Evolutionary conservation across 2,329 filamentous ascomycete species (phyloP), one percentile per base, ranked within the genome.

Genomic region (Shiraia bambusicola): DNA sequence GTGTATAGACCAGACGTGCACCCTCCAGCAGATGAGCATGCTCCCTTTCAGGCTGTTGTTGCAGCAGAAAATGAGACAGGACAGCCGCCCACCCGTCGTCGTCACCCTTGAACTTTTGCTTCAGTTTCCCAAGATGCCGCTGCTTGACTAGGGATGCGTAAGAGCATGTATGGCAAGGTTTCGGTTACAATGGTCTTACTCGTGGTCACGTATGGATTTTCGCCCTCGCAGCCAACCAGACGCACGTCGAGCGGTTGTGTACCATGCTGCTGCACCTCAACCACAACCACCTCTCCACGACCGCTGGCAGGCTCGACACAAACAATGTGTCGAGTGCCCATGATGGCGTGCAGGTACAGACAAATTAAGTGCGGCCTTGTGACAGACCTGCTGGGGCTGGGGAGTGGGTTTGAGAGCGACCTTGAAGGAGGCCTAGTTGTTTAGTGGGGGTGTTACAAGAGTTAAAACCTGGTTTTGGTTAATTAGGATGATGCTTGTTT

Each of bases 221-320:
- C 76, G 40, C 81, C 80, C 56, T 90, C 86, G 22, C 85, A 88
- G 25, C 79, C 86, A 25, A 84, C 74, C 22, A 90, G 66, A 60
- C 81, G 82, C 33, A 87, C 66, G 64, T 88, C 83, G 22, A 89
- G 70, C 1, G 76, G 74, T 42, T 73, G 74, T 26, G 72, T 69
- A n/a, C 72, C 63, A 66, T 75, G 62, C 15, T 77, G 69, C 2
- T 73, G 72, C 42, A 83, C 77, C 54, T 86, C 76, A 13, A 87
- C 60, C 15, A 90, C 73, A 22, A 88, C 75, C 50, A 78, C 82
- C 12, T 72, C 67, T 33, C 73, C 70, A 32, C 76, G 70, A 15
- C 57, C 61, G 42, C 78, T 78, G 29, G 76, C 77, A 52, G 82
- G 76, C 44, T 76, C 72, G 50, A 88, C 72, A 47, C 80, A 78